Evolutionary conservation across 2,329 filamentous ascomycete species (phyloP), one percentile per base, ranked within the genome.

Genomic region (Aspergillus sp.): DNA sequence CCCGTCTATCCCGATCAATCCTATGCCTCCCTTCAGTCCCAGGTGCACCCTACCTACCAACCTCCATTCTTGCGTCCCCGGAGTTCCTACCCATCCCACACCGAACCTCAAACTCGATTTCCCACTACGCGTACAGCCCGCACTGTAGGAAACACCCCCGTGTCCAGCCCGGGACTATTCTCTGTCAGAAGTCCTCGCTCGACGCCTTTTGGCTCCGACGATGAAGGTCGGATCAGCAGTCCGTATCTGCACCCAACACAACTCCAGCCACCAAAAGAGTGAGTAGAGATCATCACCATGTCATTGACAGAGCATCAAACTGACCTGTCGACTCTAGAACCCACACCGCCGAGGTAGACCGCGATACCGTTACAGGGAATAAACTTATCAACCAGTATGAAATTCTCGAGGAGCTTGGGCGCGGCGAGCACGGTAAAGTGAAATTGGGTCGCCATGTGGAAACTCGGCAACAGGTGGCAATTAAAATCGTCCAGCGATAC

Each of bases 341-440:
- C 7, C 88, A 95, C 68, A 89, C 90, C 50, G 90, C 88, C 42
- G 84, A 90, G 58, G 88, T 96, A 55, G 91, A 97, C 60, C 84
- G 90, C 50, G 90, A 97, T 66, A 81, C 81, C 42, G 78, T 89
- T 50, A 95, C 91, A 5, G 93, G 93, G 46, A 88, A 93, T 50
- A 98, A 98, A 71, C 78, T 90, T 42, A 95, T 98, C 74, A 98
- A 98, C 61, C 87, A 96, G 62, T 98, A 98, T 70, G 89, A 96
- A 68, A 88, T 98, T 57, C 86, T 97, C 52, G 88, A 95, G 65
- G 93, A 98, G 69, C 88, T 98, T 42, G 93, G 93, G 43, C 86
- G 93, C 47, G 93, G 93, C 40, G 88, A 95, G 58, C 93, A 98
- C 64, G 93, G 93, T 60, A 98, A 97, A 72, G 93, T 98, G 61